These are phyloP conservation scores for Picochlorum sp. DNA, from an alignment of 139 green algal genomes.

Conservation along the genomic window DNA sequence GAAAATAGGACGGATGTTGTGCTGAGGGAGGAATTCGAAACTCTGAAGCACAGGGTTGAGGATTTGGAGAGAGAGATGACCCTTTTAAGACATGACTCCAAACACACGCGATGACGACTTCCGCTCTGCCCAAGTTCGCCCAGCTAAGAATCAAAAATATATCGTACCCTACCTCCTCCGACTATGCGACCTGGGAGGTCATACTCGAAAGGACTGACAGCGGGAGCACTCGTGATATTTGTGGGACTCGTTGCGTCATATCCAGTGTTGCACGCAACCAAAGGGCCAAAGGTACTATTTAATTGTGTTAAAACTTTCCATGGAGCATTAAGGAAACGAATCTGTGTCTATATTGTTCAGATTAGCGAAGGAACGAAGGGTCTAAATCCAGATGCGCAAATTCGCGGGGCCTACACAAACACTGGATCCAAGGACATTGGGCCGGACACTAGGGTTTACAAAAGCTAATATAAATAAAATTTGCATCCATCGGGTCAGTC, in stretches of 20 bases:
- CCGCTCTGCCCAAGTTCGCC: too few relatives aligned
- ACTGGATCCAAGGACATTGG: constrained; percentile 50
- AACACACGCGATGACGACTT: too few relatives aligned
- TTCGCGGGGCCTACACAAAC: constrained; percentile 61
- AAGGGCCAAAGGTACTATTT: constrained; percentile 4
- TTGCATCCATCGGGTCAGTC: too few relatives aligned
- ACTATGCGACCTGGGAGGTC: constrained; percentile 1
- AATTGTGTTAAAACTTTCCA: background rate
- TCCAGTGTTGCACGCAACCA: constrained; percentile 14
- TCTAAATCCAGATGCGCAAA: constrained; percentile 27
- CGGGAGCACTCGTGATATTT: constrained; percentile 9
- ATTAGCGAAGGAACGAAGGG: constrained; percentile 18
- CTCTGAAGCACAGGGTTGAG: too few relatives aligned
- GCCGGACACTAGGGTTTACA: constrained; percentile 24
- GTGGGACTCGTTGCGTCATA: constrained; percentile 18
- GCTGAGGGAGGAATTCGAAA: too few relatives aligned
- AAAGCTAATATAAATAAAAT: background rate
- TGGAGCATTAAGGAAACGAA: background rate
- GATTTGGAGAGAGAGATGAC: too few relatives aligned
- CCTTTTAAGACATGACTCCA: too few relatives aligned
- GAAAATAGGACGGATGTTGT: too few relatives aligned
- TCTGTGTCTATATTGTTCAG: constrained; percentile 15
- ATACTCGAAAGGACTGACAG: background rate
- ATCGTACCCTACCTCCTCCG: background rate
- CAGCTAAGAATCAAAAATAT: too few relatives aligned